These are phyloP conservation scores for Nicotiana tabacum DNA, from an alignment of 257 asterid species.

Conservation along the genomic window DNA sequence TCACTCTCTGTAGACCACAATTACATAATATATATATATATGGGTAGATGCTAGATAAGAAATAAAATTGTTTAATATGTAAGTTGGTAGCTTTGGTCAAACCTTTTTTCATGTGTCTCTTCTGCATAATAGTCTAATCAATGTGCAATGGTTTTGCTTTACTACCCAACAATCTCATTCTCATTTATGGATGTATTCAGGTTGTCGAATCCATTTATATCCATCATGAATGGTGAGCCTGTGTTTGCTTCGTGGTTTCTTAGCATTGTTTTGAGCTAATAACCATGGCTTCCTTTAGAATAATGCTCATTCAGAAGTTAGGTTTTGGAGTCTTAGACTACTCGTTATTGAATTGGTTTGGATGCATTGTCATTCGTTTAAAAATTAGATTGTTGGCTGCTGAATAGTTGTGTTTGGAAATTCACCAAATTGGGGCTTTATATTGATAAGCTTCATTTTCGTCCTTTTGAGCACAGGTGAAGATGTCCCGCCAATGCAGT, in stretches of 20 bases:
- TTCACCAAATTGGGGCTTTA: neutral
- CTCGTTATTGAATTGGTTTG: neutral
- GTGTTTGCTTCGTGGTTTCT: neutral
- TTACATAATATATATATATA: too few species aligned
- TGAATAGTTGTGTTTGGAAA: neutral
- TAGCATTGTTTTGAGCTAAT: neutral
- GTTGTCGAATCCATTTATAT: neutral
- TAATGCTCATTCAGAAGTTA: neutral
- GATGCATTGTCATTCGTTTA: neutral
- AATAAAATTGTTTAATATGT: neutral
- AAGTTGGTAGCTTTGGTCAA: neutral
- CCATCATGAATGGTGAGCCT: neutral
- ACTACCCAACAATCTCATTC: neutral
- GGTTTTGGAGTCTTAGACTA: neutral
- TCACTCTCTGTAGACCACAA: too few species aligned
- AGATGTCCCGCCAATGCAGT: slow-evolving; percentile 97
- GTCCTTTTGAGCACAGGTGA: slow-evolving; percentile 51
- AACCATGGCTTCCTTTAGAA: neutral
- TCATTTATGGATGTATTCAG: neutral
- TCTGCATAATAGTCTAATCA: neutral
- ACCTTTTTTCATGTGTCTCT: slow-evolving; percentile 3
- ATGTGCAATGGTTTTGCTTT: neutral
- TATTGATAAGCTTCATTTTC: neutral
- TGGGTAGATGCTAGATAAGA: neutral
- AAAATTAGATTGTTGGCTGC: neutral